Evolutionary conservation across 2,329 filamentous ascomycete genomes (phyloP).

Genomic region (Calonectria hongkongensis): DNA sequence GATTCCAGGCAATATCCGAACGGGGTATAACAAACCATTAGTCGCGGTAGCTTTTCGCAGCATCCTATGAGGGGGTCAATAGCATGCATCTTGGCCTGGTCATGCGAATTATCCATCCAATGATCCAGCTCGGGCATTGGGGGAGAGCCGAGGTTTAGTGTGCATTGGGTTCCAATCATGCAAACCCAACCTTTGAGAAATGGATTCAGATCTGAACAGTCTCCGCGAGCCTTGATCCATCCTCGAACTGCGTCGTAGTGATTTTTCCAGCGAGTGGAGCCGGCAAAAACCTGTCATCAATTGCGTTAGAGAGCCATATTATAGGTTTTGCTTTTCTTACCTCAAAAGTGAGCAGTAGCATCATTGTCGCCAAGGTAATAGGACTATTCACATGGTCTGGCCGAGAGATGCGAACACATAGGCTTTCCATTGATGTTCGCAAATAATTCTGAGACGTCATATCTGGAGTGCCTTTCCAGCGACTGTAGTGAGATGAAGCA

Average conservation of each 20-base stretch:
- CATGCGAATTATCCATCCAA: conserved; percentile 1
- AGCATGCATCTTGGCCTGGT: background rate
- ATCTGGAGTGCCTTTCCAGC: conserved; percentile 5
- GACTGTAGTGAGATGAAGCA: conserved; percentile 1
- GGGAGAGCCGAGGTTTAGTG: background rate
- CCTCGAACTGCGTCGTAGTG: conserved; percentile 13
- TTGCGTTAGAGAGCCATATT: background rate
- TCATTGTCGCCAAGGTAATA: conserved; percentile 11
- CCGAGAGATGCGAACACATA: conserved; percentile 1
- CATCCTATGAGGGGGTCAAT: conserved; percentile 10
- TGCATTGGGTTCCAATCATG: conserved; percentile 21
- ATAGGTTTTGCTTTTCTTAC: background rate
- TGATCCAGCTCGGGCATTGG: conserved; percentile 5
- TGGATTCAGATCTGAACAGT: conserved; percentile 15
- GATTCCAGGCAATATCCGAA: accelerated
- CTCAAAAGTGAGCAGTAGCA: conserved; percentile 14
- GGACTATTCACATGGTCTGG: conserved; percentile 8
- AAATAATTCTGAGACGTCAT: background rate
- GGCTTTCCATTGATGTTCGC: background rate
- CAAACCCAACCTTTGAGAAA: conserved; percentile 21
- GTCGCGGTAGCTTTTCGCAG: conserved; percentile 7
- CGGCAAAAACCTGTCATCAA: background rate
- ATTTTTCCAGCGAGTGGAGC: conserved; percentile 14
- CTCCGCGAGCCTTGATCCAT: conserved; percentile 19
- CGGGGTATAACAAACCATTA: background rate